Evolutionary conservation across 1,284 basidiomycete genomes (phyloP).

Genomic region (Cryptococcus wingfieldii): DNA sequence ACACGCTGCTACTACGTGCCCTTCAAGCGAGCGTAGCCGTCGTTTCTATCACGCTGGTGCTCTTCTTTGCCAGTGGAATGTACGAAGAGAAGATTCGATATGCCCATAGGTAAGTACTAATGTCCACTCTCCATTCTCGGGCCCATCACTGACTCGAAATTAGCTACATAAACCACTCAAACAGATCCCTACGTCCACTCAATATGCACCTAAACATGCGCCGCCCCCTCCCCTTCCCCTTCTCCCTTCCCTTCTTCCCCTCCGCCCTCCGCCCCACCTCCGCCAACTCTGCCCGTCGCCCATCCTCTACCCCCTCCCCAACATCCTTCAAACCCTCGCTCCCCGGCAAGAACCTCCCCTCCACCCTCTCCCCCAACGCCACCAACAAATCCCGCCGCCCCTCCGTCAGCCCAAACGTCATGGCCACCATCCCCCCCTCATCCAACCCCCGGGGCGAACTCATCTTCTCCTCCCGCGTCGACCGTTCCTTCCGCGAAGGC

Average conservation of each 20-base stretch:
- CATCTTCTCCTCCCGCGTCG: constrained; percentile 87
- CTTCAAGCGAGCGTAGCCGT: constrained; percentile 71
- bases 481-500: constrained; percentile 74
- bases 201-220: constrained; percentile 97
- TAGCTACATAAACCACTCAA: constrained; percentile 95
- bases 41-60: constrained; percentile 77
- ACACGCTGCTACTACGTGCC: constrained; percentile 24
- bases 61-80: constrained; percentile 96
- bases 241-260: constrained; percentile 42
- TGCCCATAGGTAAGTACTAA: constrained; percentile 73
- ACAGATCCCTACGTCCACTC: constrained; percentile 81
- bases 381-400: constrained; percentile 2
- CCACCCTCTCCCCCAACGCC: background rate
- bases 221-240: constrained; percentile 57
- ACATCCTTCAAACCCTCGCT: constrained; percentile 25
- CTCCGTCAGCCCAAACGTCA: constrained; percentile 47
- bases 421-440: constrained; percentile 81
- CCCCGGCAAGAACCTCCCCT: constrained; percentile 5
- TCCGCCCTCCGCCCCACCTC: constrained; percentile 54
- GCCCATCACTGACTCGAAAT: background rate
- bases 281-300: constrained; percentile 50
- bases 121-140: background rate
- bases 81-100: constrained; percentile 95
- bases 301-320: constrained; percentile 40
- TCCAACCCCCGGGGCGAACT: constrained; percentile 90